Evolutionary conservation across 805 yeast genomes (phyloP), one percentile per base, ranked within the genome.

Genomic region (Metschnikowia proteae): DNA sequence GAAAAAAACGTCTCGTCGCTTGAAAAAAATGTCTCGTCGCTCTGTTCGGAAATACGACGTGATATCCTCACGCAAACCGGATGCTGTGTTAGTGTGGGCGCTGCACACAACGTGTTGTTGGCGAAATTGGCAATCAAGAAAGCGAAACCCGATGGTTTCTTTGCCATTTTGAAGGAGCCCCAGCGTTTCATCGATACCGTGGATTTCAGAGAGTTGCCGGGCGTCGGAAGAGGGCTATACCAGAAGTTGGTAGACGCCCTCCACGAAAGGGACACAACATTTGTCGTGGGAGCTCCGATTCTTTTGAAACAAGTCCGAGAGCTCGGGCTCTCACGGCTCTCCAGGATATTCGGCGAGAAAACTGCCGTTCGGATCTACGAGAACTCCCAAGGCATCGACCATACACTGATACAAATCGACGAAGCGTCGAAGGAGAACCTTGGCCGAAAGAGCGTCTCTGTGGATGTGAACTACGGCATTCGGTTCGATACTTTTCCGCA

Each of bases 381-480:
- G 1, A 83, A 78, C 54, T 70, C 85, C 6, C 62, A 82, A 9
- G 97, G 97, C 0, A 65, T 74, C 8, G 97, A 92, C 64, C 67
- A 71, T 40, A 79, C 86, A 0, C 75, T 75, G 4, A 78, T 84
- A 44, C 81, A 78, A 34, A 69, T 84, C n/a, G 63, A 80, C 29
- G 52, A 63, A 6, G 71, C 73, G 30, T 80, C 82, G 7, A 80
- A 68, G 45, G 55, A 67, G 2, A 51, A 64, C 5, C 73, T 82
- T 17, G 74, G 79, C 9, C 73, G 96, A 27, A 89, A 88, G 57
- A 80, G 94, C 1, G 77, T 92, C 0, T 88, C 96, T 0, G 86
- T 90, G 3, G 98, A 92, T 60, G 84, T 92, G 27, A 88, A 89
- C 53, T 92, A 89, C 84, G 98, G 97, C 0, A 86, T 92, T 0